Percentiles rank a stretch among this genome's conserved stretches.
phyloP scores from a whole-genome alignment of 352 stramenopile species.

The Phytophthora sp. region DNA sequence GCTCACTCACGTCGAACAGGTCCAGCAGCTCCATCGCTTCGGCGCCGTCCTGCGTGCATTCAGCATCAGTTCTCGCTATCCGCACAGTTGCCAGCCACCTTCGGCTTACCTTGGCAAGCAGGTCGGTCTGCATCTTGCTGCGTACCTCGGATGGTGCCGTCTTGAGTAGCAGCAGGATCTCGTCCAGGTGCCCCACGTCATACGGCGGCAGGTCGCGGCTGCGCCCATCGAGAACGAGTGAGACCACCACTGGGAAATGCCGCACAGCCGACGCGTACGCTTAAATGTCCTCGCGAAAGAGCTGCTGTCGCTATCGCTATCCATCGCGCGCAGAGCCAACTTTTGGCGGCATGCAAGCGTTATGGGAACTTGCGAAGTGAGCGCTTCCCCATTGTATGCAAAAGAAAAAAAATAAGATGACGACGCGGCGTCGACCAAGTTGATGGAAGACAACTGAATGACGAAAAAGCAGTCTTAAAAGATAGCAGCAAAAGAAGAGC shows the following conservation, averaged over 20 bases:
- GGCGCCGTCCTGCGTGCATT: slow-evolving; percentile 63
- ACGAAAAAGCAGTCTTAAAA: too few relatives aligned
- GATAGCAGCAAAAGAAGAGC: too few relatives aligned
- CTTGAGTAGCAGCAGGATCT: slow-evolving; percentile 70
- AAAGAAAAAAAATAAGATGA: too few relatives aligned
- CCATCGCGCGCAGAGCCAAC: slow-evolving; percentile 40
- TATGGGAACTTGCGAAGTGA: slow-evolving; percentile 20
- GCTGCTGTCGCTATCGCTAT: slow-evolving; percentile 40
- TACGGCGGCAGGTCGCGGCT: slow-evolving; percentile 69
- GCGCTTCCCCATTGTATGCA: too few relatives aligned
- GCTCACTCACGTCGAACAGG: slow-evolving; percentile 73
- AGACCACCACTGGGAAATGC: slow-evolving; percentile 12
- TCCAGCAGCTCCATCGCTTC: slow-evolving; percentile 80
- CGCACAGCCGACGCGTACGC: slow-evolving; percentile 38
- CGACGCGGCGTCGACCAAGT: too few relatives aligned
- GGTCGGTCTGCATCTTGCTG: slow-evolving; percentile 52
- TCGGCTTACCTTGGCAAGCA: slow-evolving; percentile 46
- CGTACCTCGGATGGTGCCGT: slow-evolving; percentile 59
- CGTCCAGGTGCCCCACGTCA: slow-evolving; percentile 68
- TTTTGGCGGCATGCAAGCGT: slow-evolving; percentile 25
- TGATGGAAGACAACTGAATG: too few relatives aligned
- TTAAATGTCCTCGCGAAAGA: slow-evolving; percentile 64
- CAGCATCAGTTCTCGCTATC: too few relatives aligned
- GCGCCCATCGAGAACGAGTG: slow-evolving; percentile 4
- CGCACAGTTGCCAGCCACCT: too few relatives aligned